Evolutionary conservation across 352 stramenopile genomes (phyloP).

Genomic region (Chrysophaeum taylorii): DNA sequence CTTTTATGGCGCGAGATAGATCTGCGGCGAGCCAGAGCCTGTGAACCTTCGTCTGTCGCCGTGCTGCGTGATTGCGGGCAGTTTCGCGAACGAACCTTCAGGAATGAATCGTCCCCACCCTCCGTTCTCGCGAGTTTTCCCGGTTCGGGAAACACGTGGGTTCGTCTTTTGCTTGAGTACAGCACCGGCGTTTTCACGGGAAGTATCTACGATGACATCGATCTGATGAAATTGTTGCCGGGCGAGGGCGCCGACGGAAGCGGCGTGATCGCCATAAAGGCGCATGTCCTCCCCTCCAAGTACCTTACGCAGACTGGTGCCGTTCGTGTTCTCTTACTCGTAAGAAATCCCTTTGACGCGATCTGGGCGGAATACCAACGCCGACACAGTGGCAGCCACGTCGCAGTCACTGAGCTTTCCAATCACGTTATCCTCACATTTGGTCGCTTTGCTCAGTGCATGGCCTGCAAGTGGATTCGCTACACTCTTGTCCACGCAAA

Average conservation of each 20-base stretch:
- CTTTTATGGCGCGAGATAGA: too few relatives aligned
- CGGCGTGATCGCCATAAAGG: slow-evolving; percentile 22
- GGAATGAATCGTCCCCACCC: background rate
- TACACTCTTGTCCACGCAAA: too few relatives aligned
- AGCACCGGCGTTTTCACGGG: slow-evolving; percentile 25
- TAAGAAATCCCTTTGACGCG: slow-evolving; percentile 29
- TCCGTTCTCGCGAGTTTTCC: slow-evolving; percentile 23
- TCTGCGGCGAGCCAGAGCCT: too few relatives aligned
- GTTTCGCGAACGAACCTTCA: background rate
- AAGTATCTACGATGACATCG: slow-evolving; percentile 23
- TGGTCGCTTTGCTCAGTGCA: background rate
- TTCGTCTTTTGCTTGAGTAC: slow-evolving; percentile 24
- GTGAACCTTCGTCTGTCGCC: too few relatives aligned
- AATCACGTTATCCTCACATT: too few relatives aligned
- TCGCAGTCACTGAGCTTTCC: background rate
- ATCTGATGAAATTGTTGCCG: slow-evolving; percentile 14
- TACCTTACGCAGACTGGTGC: slow-evolving; percentile 14
- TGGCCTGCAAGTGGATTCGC: slow-evolving; percentile 12
- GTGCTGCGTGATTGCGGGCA: too few relatives aligned
- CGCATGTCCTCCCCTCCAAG: slow-evolving; percentile 13
- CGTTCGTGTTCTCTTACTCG: slow-evolving; percentile 17
- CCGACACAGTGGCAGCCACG: slow-evolving; percentile 16
- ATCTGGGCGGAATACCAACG: slow-evolving; percentile 29
- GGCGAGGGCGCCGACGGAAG: slow-evolving; percentile 15
- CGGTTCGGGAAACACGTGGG: slow-evolving; percentile 29